Evolutionary conservation across 371 early-diverging fungal genomes (phyloP).

Genomic region (Umbelopsis sp.): DNA sequence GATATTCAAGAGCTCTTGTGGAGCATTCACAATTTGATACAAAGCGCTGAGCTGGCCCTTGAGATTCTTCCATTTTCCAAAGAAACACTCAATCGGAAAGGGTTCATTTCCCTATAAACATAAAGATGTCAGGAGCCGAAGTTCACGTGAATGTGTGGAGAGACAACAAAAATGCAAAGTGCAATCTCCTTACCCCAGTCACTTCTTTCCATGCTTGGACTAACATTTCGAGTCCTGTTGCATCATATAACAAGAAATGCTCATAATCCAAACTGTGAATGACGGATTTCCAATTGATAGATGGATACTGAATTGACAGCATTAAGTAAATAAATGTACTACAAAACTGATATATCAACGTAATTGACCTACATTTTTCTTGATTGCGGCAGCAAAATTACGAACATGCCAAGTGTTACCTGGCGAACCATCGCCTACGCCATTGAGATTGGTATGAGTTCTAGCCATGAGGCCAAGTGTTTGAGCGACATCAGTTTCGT

Average conservation of each 20-base stretch:
- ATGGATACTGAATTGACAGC: constrained; percentile 36
- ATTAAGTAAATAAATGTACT: neutral
- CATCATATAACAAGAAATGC: constrained; percentile 68
- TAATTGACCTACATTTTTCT: constrained; percentile 53
- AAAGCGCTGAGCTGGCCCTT: constrained; percentile 76
- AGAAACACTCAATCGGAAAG: constrained; percentile 76
- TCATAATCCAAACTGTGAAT: constrained; percentile 71
- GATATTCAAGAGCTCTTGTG: constrained; percentile 56
- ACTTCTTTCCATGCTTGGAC: constrained; percentile 66
- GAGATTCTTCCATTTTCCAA: constrained; percentile 77
- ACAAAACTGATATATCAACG: neutral
- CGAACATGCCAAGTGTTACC: constrained; percentile 70
- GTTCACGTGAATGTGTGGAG: too few relatives aligned
- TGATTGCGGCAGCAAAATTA: constrained; percentile 59
- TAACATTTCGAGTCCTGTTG: constrained; percentile 67
- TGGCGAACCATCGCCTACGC: constrained; percentile 44
- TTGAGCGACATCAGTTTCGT: constrained; percentile 73
- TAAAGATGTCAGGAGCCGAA: too few relatives aligned
- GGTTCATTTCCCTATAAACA: constrained; percentile 25
- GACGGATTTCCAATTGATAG: constrained; percentile 69
- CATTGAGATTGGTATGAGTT: constrained; percentile 57
- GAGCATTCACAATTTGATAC: constrained; percentile 63
- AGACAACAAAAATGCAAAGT: too few relatives aligned
- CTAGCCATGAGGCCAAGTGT: constrained; percentile 74
- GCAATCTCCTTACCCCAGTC: constrained; percentile 50